Evolutionary conservation across 352 stramenopile genomes (phyloP).

Genomic region (Globisporangium orthogonon): DNA sequence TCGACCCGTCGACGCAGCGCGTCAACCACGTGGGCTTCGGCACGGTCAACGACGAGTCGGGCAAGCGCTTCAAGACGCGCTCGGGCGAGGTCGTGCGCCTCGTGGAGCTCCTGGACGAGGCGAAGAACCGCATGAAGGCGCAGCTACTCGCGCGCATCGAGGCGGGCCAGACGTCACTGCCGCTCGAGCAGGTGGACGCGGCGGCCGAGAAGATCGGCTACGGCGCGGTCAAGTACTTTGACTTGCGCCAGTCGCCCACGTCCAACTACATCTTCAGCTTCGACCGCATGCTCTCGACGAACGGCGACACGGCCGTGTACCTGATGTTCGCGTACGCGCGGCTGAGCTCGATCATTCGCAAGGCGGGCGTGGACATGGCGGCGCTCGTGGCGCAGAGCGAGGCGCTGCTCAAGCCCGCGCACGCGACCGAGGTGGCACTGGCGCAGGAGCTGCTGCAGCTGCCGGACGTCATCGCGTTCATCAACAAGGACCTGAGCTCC

Average conservation of each 20-base stretch:
- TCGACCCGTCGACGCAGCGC: conserved; percentile 77
- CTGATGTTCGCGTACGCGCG: conserved; percentile 99
- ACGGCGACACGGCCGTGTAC: conserved; percentile 99
- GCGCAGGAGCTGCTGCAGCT: conserved; percentile 95
- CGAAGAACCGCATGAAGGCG: conserved; percentile 92
- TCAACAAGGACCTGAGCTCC: conserved; percentile 93
- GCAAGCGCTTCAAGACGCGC: conserved; percentile 97
- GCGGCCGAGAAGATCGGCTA: conserved; percentile 97
- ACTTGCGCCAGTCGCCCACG: conserved; percentile 96
- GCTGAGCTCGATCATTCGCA: conserved; percentile 95
- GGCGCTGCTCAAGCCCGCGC: conserved; percentile 55
- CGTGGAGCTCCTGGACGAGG: conserved; percentile 98
- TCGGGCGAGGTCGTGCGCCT: conserved; percentile 97
- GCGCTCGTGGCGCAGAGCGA: conserved; percentile 46
- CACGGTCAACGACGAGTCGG: conserved; percentile 83
- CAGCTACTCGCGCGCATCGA: conserved; percentile 90
- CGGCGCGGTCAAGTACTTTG: conserved; percentile 99
- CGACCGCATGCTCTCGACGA: conserved; percentile 99
- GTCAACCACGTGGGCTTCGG: conserved; percentile 82
- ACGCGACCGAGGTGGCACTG: conserved; percentile 89
- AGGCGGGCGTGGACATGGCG: conserved; percentile 87
- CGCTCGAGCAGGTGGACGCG: conserved; percentile 89
- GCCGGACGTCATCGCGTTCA: conserved; percentile 92
- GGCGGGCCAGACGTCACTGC: conserved; percentile 83
- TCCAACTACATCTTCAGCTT: conserved; percentile 99